Base-by-base conservation (phyloP, 306 rosid genomes). In the Canavalia ensiformis region DNA sequence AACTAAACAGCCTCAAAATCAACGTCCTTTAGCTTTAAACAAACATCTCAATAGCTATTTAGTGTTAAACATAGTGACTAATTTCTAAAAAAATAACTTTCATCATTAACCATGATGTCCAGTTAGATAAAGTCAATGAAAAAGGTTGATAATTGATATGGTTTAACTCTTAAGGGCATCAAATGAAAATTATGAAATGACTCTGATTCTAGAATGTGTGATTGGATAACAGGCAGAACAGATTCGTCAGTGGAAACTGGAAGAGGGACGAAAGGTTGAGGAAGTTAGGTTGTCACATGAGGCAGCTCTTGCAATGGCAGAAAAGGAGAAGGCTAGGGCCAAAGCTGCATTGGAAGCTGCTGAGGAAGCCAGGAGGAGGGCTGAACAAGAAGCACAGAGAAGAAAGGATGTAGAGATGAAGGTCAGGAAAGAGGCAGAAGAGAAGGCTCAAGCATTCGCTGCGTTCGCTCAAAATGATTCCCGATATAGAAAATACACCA, bases 291-390 rank as follows among this genome's bases (percentile, higher is more conserved):
- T 85, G 31, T 88, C 98, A 57, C 94, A 90, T 81, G 94, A 93
- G 92, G 92, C 94, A 31, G 99, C 97, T 59, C 97, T 89, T 62
- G 94, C 96, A n/a, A 71, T 90, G 18, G 97, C 91, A 62, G 98
- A 92, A 84, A 87, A 85, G 84, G 97, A 96, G 88, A 96, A 93
- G 89, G 96, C 97, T 18, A 95, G 58, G 86, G 92, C 92, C 86
- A 87, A 31, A 89, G 99, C 90, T 65, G 99, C 98, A 72, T 55
- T 92, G 29, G 96, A 90, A 84, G 90, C 88, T 50, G 97, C 99
- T 28, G 93, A 93, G 85, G 92, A 88, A 42, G 89, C 99, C 0
- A 93, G 75, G 86, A 91, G n/a, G 88, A 68, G 84, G 77, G 98
- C 98, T 4, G 96, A 93, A 88, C 87, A 31, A 82, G 99, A 95